Evolutionary conservation across 345 rosid species (phyloP).

Genomic region (Durio zibethinus): DNA sequence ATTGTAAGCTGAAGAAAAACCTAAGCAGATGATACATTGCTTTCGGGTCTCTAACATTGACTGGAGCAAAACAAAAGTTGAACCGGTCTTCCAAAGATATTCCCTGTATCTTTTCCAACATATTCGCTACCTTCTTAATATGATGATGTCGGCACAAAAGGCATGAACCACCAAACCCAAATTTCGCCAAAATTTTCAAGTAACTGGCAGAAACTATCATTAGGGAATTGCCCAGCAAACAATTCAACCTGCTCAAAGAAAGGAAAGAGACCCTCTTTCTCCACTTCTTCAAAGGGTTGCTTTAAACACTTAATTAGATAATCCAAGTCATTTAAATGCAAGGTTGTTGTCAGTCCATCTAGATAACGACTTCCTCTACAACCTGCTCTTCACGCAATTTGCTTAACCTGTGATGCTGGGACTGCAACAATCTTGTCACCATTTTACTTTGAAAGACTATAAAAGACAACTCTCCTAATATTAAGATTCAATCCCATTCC

Average conservation of each 20-base stretch:
- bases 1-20: conserved; percentile 70
- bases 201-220: conserved; percentile 51
- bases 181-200: conserved; percentile 74
- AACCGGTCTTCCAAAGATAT: conserved; percentile 83
- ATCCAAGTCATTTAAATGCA: conserved; percentile 62
- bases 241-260: conserved; percentile 93
- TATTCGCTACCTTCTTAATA: conserved; percentile 89
- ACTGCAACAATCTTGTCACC: conserved; percentile 84
- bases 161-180: conserved; percentile 76
- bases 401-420: conserved; percentile 86
- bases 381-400: conserved; percentile 97
- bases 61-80: conserved; percentile 95
- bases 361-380: conserved; percentile 89
- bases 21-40: conserved; percentile 79
- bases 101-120: conserved; percentile 80
- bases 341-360: conserved; percentile 81
- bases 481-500: conserved; percentile 97
- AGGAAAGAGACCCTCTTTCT: conserved; percentile 84
- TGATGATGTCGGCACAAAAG: conserved; percentile 78
- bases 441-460: conserved; percentile 69
- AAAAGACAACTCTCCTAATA: conserved; percentile 83
- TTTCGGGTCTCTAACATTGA: conserved; percentile 83
- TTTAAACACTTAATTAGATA: conserved; percentile 82
- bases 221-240: conserved; percentile 66
- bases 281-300: conserved; percentile 76